Conservation (phyloP, 495 filamentous ascomycete genomes). For the Immersiella caudata region DNA sequence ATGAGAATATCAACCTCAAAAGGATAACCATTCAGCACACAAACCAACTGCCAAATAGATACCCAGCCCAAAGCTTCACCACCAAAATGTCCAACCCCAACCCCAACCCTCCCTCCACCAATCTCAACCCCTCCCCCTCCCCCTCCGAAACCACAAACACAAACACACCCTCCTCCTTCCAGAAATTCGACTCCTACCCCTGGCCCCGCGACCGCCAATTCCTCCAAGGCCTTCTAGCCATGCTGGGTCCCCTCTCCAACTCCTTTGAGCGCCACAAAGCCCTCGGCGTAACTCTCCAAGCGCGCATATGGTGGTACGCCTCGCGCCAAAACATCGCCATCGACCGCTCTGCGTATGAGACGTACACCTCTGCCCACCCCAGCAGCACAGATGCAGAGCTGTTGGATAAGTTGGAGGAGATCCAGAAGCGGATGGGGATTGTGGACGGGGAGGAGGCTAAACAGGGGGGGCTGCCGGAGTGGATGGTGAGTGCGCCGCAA, state of each 20-base stretch:
- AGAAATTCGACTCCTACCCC: conserved; percentile 30
- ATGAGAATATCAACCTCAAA: not conserved
- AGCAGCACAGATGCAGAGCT: conserved; percentile 28
- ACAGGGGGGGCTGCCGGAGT: conserved; percentile 39
- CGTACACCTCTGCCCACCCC: conserved; percentile 30
- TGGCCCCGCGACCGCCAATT: conserved; percentile 35
- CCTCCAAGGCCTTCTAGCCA: conserved; percentile 34
- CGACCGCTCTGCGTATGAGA: conserved; percentile 41
- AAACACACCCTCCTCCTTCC: conserved; percentile 18
- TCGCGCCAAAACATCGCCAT: conserved; percentile 40
- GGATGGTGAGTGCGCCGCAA: conserved; percentile 46
- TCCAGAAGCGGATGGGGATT: conserved; percentile 30
- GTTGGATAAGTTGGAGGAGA: conserved; percentile 32
- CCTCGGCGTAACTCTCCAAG: conserved; percentile 41
- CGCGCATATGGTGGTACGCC: conserved; percentile 50
- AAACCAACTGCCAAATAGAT: not conserved
- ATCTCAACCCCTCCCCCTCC: not conserved
- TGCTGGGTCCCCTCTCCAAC: conserved; percentile 33
- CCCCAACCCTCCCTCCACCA: not conserved
- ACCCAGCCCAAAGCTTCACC: not conserved
- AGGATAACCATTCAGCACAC: not conserved
- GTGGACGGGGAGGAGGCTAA: not conserved
- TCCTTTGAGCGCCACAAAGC: conserved; percentile 30
- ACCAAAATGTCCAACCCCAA: not conserved
- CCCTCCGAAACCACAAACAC: not conserved